Evolutionary conservation across 192 early-diverging fungal genomes (phyloP), one percentile per base, ranked within the genome.

Genomic region (Chytriomyces sp.): DNA sequence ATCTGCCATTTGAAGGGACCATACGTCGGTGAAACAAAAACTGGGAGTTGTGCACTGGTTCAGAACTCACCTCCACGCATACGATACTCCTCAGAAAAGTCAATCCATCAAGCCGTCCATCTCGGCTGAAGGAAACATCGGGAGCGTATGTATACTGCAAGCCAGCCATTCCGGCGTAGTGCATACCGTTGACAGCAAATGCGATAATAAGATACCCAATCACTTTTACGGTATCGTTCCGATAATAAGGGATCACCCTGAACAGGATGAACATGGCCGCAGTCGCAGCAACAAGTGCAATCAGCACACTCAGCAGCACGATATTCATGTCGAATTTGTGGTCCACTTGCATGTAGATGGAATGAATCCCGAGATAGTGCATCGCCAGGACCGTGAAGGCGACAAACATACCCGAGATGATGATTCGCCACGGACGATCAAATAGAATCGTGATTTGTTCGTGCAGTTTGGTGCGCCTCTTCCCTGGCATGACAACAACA

Each of bases 151-250:
- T 50, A 50, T 26, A 71, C 8, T 7, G 16, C 20, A 71, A 13
- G 23, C 49, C 48, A 23, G 49, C 69, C 69, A 71, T 71, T 24
- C 69, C 69, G 13, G 69, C 26, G 44, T 71, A 71, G 44, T 71
- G 69, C 69, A 71, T 71, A 35, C 69, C 69, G 47, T 71, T 71
- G 18, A 71, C 69, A 23, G 69, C 69, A 11, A 71, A 35, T 5
- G 69, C 69, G 57, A 71, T 71, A 26, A 53, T 57, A 7, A 71
- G 23, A 7, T 46, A 46, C 7, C 49, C 69, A 5, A 71, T 43
- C 8, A 48, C n/a, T 47, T 71, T 71, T 9, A 53, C 23, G 16
- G 26, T 23, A 11, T 71, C 69, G 44, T 53, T 35, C 8, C 49
- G 69, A 35, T 57, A 71, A 45, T 57, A 71, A 8, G 69, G 69